Evolutionary conservation across 768 basidiomycete species (phyloP).

Genomic region (Infundibulicybe gibba): DNA sequence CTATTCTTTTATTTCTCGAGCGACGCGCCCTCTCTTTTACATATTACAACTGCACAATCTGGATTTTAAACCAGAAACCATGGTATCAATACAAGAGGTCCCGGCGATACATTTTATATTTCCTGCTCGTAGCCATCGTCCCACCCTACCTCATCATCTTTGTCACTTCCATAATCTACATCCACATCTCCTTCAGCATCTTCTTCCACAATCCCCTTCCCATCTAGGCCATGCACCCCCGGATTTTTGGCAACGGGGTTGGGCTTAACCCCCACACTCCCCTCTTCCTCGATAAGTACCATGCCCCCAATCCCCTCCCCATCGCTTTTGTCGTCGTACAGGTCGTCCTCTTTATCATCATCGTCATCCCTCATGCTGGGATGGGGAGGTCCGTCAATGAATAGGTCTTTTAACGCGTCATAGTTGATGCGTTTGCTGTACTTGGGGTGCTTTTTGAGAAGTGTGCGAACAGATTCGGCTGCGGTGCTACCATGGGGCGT

Average conservation of each 20-base stretch:
- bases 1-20: no score
- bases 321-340: constrained; percentile 40
- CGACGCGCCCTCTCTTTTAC: no score
- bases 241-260: constrained; percentile 12
- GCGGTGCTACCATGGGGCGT: constrained; percentile 68
- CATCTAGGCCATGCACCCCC: constrained; percentile 14
- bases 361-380: constrained; percentile 41
- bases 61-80: no score
- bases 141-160: constrained; percentile 52
- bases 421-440: constrained; percentile 96
- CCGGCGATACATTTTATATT: constrained; percentile 29
- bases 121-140: constrained; percentile 68
- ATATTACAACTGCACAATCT: no score
- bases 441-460: constrained; percentile 81
- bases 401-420: constrained; percentile 79
- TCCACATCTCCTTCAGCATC: constrained; percentile 39
- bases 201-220: constrained; percentile 18
- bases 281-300: constrained; percentile 44
- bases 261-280: constrained; percentile 25
- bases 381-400: constrained; percentile 43
- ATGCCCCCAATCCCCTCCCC: constrained; percentile 22
- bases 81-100: not conserved
- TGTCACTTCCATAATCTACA: constrained; percentile 34
- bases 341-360: constrained; percentile 28
- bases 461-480: constrained; percentile 72